Evolutionary conservation across 2,329 filamentous ascomycete genomes (phyloP).

Genomic region (Fusarium coffeatum): DNA sequence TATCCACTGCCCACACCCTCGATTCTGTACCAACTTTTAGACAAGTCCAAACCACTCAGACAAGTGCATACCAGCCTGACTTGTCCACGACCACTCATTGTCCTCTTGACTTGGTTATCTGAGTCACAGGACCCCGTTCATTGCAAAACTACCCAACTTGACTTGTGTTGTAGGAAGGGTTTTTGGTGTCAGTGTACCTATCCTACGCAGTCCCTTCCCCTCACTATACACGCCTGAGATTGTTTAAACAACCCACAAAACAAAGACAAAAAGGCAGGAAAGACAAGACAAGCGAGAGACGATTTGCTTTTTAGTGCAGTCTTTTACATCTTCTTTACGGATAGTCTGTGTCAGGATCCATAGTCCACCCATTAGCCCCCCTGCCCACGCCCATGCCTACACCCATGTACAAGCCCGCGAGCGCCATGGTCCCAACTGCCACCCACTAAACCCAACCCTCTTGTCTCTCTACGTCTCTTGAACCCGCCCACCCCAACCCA

Average conservation of each 20-base stretch:
- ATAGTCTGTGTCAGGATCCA: slow-evolving; percentile 38
- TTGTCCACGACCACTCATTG: slow-evolving; percentile 44
- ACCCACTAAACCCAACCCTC: slow-evolving; percentile 28
- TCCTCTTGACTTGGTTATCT: slow-evolving; percentile 42
- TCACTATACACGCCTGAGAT: slow-evolving; percentile 8
- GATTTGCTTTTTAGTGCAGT: slow-evolving; percentile 33
- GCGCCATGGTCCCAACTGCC: slow-evolving; percentile 46
- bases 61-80: slow-evolving; percentile 48
- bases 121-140: slow-evolving; percentile 44
- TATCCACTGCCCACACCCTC: slow-evolving; percentile 29
- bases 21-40: slow-evolving; percentile 41
- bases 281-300: slow-evolving; percentile 16
- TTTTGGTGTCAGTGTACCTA: slow-evolving; percentile 33
- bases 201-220: slow-evolving; percentile 1
- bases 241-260: slow-evolving; percentile 29
- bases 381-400: slow-evolving; percentile 3
- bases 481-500: slow-evolving; percentile 31
- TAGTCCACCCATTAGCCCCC: slow-evolving; percentile 4
- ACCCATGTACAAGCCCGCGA: slow-evolving; percentile 24
- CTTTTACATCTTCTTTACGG: slow-evolving; percentile 23
- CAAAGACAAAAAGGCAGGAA: slow-evolving; percentile 4
- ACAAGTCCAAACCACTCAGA: slow-evolving; percentile 23
- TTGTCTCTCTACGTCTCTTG: slow-evolving; percentile 36
- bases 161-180: slow-evolving; percentile 42
- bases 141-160: slow-evolving; percentile 1